These are phyloP conservation scores for Candida insectorum DNA, from an alignment of 805 yeast genomes.

Conservation along the genomic window DNA sequence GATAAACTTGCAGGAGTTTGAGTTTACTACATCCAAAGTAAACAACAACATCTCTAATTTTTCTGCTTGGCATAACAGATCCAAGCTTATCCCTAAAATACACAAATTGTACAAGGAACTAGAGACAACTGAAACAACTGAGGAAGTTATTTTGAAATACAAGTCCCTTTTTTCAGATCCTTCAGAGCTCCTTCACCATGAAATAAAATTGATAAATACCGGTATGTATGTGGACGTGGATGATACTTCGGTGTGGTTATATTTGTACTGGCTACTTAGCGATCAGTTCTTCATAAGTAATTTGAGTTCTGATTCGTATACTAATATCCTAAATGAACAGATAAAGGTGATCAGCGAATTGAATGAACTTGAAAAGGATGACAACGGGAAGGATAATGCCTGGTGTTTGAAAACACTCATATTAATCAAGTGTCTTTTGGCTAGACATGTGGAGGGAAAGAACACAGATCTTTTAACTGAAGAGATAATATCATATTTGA, in stretches of 20 bases:
- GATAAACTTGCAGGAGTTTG: conserved; percentile 54
- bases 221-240: conserved; percentile 93
- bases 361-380: conserved; percentile 69
- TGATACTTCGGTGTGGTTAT: conserved; percentile 92
- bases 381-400: conserved; percentile 55
- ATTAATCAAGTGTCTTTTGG: conserved; percentile 36
- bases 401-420: conserved; percentile 75
- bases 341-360: conserved; percentile 52
- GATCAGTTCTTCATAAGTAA: conserved; percentile 36
- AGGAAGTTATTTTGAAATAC: conserved; percentile 7
- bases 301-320: conserved; percentile 25
- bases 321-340: conserved; percentile 42
- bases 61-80: conserved; percentile 93
- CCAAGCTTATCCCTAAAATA: conserved; percentile 59
- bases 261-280: conserved; percentile 72
- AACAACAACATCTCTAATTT: conserved; percentile 85
- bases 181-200: conserved; percentile 44
- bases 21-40: conserved; percentile 74
- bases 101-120: conserved; percentile 19
- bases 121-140: background rate
- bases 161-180: conserved; percentile 25
- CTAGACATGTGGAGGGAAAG: conserved; percentile 5
- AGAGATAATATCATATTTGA: conserved; percentile 34
- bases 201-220: conserved; percentile 65
- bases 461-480: conserved; percentile 14